Evolutionary conservation across 2,329 filamentous ascomycete species (phyloP), one percentile per base, ranked within the genome.

Genomic region (Trichoderma citrinoviride): DNA sequence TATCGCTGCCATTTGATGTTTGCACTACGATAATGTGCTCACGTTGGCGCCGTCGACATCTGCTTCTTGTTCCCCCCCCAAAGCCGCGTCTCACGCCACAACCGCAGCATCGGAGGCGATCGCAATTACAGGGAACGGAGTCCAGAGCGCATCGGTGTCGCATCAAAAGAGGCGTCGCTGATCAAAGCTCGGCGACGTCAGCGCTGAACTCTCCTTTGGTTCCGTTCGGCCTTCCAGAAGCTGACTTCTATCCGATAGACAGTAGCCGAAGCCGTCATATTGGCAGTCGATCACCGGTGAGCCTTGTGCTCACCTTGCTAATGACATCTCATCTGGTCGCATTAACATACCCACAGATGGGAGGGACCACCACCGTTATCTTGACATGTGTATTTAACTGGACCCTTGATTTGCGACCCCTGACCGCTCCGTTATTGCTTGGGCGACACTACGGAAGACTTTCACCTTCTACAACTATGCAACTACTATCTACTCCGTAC

Each of bases 201-300:
- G 41, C 43, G 23, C 37, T n/a, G 47, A 33, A 41, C 23, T 23
- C 25, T 62, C 10, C 10, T 21, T 43, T 4, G 46, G n/a, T 33
- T 21, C 7, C 56, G n/a, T 49, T 21, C 21, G 3, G 40, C 17
- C 49, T 62, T 62, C 60, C 60, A 62, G 60, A 62, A 60, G 56
- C 40, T 40, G 40, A 21, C 17, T n/a, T 15, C 14, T 23, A 25
- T 14, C 6, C n/a, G 33, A 40, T 15, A 25, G 21, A 25, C 23
- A 25, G 15, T 49, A 23, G n/a, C 33, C 44, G 17, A 25, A 37
- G 21, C 46, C 19, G 46, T 50, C 56, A 50, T 23, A 40, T 50
- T 23, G 49, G 33, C 46, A 60, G 56, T 41, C 44, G 56, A 60
- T 60, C 46, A 40, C 40, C 29, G 56, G 29, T 46, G 49, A 41